phyloP scores from a whole-genome alignment of 2,329 filamentous ascomycete species.

The Cladosporium oxysporum region DNA sequence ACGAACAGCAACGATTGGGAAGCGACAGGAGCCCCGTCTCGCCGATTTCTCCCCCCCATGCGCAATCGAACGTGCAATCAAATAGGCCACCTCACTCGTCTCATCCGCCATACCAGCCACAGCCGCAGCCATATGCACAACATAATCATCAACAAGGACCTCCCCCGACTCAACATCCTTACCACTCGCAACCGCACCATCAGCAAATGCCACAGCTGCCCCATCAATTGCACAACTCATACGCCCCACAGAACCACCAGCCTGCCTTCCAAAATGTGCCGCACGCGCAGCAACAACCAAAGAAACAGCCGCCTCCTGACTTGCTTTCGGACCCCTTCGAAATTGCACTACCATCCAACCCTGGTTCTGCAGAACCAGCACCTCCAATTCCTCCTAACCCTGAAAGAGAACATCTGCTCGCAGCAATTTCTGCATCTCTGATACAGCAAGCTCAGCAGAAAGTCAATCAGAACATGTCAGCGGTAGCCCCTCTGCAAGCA shows the following conservation, averaged over 20 bases:
- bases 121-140: slow-evolving; percentile 21
- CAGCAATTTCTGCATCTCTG: slow-evolving; percentile 71
- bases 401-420: slow-evolving; percentile 85
- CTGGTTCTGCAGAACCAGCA: slow-evolving; percentile 54
- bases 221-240: slow-evolving; percentile 34
- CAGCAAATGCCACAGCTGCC: slow-evolving; percentile 27
- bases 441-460: slow-evolving; percentile 68
- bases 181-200: slow-evolving; percentile 20
- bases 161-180: slow-evolving; percentile 1
- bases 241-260: slow-evolving; percentile 25
- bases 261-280: slow-evolving; percentile 16
- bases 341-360: slow-evolving; percentile 54
- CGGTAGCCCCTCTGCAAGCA: slow-evolving; percentile 72
- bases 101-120: slow-evolving; percentile 33
- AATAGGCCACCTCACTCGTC: slow-evolving; percentile 20
- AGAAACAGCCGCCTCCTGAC: slow-evolving; percentile 49
- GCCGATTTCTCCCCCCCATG: slow-evolving; percentile 31
- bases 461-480: slow-evolving; percentile 70
- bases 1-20: slow-evolving; percentile 25
- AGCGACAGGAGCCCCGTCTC: slow-evolving; percentile 36
- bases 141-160: slow-evolving; percentile 17
- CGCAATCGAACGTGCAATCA: not conserved
- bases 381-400: slow-evolving; percentile 94
- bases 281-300: slow-evolving; percentile 34
- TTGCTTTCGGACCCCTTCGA: slow-evolving; percentile 66